These are phyloP conservation scores for Cryptosporidium meleagridis DNA, from an alignment of 169 alveolate species.

Conservation along the genomic window DNA sequence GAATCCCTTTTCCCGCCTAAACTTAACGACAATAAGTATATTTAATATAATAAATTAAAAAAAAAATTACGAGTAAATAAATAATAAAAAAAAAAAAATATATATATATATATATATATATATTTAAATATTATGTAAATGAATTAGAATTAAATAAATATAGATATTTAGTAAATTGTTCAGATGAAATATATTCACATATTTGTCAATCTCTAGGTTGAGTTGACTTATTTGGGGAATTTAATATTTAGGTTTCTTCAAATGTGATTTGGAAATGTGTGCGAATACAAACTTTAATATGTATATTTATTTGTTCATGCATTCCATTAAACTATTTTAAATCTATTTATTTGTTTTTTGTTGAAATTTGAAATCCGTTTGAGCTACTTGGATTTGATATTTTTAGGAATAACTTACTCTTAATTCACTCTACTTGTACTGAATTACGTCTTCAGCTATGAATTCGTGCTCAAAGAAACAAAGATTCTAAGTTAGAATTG, in stretches of 20 bases:
- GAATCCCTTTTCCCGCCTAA: conserved; percentile 34
- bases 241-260: too few relatives aligned
- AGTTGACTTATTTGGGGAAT: too few relatives aligned
- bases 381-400: neutral
- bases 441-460: neutral
- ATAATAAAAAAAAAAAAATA: too few relatives aligned
- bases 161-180: too few relatives aligned
- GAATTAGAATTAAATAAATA: too few relatives aligned
- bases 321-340: too few relatives aligned
- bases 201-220: neutral
- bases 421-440: neutral
- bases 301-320: too few relatives aligned
- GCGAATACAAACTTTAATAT: neutral
- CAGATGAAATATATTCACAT: too few relatives aligned
- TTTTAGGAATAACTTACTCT: neutral
- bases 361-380: too few relatives aligned
- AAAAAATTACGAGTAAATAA: neutral
- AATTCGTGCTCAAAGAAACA: neutral
- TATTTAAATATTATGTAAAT: too few relatives aligned
- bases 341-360: neutral
- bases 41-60: neutral
- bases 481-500: too few relatives aligned
- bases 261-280: neutral
- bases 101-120: too few relatives aligned
- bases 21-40: neutral